phyloP scores from a whole-genome alignment of 208 protist species.

The Trichomonas vaginalis region DNA sequence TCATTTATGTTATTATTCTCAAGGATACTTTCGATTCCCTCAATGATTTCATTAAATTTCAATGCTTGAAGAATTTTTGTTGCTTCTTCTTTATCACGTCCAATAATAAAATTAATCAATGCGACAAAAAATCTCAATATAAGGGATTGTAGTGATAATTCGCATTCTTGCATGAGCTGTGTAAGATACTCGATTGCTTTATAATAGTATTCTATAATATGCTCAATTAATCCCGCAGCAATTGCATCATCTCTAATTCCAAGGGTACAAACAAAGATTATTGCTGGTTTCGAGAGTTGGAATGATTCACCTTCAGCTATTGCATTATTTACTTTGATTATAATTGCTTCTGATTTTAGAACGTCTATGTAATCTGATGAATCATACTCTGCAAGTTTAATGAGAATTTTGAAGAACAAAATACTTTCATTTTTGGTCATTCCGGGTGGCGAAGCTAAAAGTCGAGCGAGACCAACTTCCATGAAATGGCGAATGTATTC shows the following conservation, averaged over 20 bases:
- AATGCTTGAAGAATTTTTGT: neutral
- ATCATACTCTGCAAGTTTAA: neutral
- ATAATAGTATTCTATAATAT: neutral
- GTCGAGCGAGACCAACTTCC: neutral
- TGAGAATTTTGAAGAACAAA: neutral
- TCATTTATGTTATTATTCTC: neutral
- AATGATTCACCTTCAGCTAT: neutral
- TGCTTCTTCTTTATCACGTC: neutral
- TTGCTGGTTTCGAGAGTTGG: neutral
- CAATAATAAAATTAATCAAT: neutral
- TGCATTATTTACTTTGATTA: neutral
- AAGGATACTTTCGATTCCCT: neutral
- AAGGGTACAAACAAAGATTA: neutral
- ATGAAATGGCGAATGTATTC: neutral
- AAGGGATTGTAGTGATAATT: neutral
- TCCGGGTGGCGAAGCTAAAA: neutral
- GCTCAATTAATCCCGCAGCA: neutral
- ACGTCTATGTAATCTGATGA: neutral
- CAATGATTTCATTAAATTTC: neutral
- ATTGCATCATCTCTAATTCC: neutral
- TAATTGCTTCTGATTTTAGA: neutral
- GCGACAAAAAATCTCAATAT: neutral
- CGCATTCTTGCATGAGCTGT: neutral
- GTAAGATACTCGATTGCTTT: neutral
- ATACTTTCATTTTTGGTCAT: neutral